Evolutionary conservation across 2,329 filamentous ascomycete species (phyloP), one percentile per base, ranked within the genome.

Genomic region (Elsinoe australis): DNA sequence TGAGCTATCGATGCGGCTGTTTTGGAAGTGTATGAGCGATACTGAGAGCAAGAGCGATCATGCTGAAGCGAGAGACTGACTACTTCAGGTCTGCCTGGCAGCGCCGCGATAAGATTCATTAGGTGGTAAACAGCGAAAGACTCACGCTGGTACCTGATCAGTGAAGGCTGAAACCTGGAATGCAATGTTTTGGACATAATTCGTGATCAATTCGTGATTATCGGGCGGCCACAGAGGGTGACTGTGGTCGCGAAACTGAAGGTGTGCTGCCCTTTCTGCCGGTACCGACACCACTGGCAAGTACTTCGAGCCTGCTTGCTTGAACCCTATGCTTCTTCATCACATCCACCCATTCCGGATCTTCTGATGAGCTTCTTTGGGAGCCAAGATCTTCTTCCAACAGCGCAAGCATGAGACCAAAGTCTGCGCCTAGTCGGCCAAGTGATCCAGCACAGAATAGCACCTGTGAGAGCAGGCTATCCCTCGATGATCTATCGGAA

Each of bases 381-480:
- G 75, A 68, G 41, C 58, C 53, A 14, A 76, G 72, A 1, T 73
- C 61, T 17, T 62, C 63, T 26, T 71, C 71, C 7, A 82, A 58
- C 29, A 79, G 59, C 0, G 88, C 87, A 50, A 96, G 74, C 55
- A 95, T 78, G 70, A 95, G 78, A 49, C 89, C 84, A 66, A 98
- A 98, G 64, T 98, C 92, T 1, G 87, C 89, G 2, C 92, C 92
- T 0, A 96, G 70, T 38, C 92, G 77, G 0, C 90, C 90, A 41
- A 98, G 70, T 66, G 89, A 95, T 36, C 87, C 86, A 0, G 90
- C 89, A 58, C 88, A 94, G 66, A 95, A 96, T 6, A 96, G 70
- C 0, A 95, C 85, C 63, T 96, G 90, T 0, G 89, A 96, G 29
- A 95, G 69, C 48, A 96, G 74, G 60, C 87, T 94, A 61, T 96